A percentile compares a stretch with the other conserved stretches of the same genome.
Conservation (phyloP, 163 green algal species). For the Scenedesmus sp. region DNA sequence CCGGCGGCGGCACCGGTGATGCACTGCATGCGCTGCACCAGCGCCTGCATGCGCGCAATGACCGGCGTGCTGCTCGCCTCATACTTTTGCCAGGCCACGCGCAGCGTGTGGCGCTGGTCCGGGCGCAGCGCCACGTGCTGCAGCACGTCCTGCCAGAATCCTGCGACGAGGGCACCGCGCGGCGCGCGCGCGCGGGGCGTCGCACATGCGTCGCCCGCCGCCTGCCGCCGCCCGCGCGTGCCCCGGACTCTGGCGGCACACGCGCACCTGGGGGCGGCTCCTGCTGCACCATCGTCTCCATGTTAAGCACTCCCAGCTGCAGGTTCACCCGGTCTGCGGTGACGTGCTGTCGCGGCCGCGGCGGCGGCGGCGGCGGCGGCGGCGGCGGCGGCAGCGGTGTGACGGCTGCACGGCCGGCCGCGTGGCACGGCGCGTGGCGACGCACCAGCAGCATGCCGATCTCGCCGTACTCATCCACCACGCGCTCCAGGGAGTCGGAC, state of each 20-base stretch:
- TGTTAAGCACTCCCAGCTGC: conserved; percentile 4
- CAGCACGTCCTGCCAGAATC: conserved; percentile 8
- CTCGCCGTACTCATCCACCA: not conserved
- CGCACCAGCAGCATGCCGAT: not conserved
- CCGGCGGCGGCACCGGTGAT: not conserved
- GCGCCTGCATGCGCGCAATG: not conserved
- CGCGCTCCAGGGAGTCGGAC: not conserved
- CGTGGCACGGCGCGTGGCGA: no score
- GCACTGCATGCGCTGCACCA: not conserved
- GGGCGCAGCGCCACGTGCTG: not conserved
- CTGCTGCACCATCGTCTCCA: not conserved
- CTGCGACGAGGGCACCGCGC: not conserved
- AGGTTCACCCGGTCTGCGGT: not conserved
- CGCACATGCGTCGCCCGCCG: no score
- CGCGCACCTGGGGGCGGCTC: conserved; percentile 7
- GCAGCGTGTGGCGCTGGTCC: not conserved
- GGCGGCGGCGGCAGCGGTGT: no score
- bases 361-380: no score
- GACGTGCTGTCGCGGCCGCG: no score
- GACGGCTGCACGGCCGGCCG: no score
- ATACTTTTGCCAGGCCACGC: conserved; percentile 1
- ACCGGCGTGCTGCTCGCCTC: not conserved
- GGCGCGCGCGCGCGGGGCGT: no score
- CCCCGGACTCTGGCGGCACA: no score
- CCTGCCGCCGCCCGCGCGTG: no score